phyloP scores from a whole-genome alignment of 352 stramenopile genomes.

The Globisporangium nagaii region DNA sequence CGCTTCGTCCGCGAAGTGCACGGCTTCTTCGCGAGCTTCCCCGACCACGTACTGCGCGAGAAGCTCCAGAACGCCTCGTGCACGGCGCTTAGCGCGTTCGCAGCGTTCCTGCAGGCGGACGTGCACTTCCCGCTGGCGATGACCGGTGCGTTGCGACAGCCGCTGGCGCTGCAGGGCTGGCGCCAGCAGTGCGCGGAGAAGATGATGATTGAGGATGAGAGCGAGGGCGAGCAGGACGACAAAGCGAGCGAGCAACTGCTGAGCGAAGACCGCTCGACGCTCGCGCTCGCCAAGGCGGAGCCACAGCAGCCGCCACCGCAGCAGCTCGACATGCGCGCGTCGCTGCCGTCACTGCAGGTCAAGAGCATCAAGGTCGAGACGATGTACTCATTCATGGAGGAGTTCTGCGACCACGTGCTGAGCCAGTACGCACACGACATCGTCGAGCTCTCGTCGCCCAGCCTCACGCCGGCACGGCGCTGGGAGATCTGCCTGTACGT shows the following conservation, averaged over 20 bases:
- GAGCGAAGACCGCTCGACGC: conserved; percentile 1
- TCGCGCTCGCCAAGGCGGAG: conserved; percentile 5
- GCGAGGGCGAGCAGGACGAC: background rate
- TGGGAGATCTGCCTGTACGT: conserved; percentile 77
- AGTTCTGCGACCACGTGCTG: conserved; percentile 69
- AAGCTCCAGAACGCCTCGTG: conserved; percentile 38
- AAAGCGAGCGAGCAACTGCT: background rate
- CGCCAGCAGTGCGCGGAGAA: conserved; percentile 45
- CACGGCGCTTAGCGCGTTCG: conserved; percentile 39
- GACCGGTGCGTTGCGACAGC: conserved; percentile 27
- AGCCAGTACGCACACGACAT: conserved; percentile 62
- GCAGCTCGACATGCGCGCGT: background rate
- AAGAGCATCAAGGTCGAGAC: conserved; percentile 60
- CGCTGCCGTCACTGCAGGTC: conserved; percentile 46
- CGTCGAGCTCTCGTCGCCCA: conserved; percentile 36
- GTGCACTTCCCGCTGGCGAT: conserved; percentile 36
- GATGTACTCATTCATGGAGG: conserved; percentile 75
- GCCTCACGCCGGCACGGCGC: conserved; percentile 40
- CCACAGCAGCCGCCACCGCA: background rate
- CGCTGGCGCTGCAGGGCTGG: conserved; percentile 43
- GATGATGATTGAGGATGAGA: conserved; percentile 34
- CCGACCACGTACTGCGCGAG: conserved; percentile 20
- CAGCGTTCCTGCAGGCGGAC: conserved; percentile 36
- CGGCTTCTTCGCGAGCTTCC: conserved; percentile 34
- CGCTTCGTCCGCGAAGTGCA: conserved; percentile 38